Conservation (phyloP, 352 stramenopile species). For the Phytophthora tubulina region DNA sequence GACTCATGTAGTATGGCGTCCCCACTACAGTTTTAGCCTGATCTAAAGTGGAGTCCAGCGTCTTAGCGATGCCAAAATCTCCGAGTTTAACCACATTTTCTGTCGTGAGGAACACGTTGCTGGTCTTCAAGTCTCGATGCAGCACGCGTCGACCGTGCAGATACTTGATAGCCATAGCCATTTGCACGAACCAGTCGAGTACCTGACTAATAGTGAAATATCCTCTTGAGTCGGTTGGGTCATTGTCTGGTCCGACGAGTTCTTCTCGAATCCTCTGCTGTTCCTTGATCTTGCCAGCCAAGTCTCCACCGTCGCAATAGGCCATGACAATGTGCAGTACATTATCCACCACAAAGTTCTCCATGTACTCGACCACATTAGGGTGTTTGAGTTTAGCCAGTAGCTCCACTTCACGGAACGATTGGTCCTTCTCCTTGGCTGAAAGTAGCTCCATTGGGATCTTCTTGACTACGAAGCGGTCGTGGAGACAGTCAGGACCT, state of each 20-base stretch:
- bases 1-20: constrained; percentile 95
- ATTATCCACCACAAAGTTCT: constrained; percentile 86
- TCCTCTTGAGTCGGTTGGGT: constrained; percentile 30
- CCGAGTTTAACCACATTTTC: constrained; percentile 92
- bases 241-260: constrained; percentile 18
- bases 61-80: constrained; percentile 94
- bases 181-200: constrained; percentile 94
- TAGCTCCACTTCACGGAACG: constrained; percentile 90
- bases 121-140: constrained; percentile 95
- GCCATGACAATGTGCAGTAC: constrained; percentile 96
- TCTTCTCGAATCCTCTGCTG: constrained; percentile 51
- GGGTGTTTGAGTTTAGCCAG: constrained; percentile 92
- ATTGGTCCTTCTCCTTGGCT: constrained; percentile 80
- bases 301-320: constrained; percentile 94
- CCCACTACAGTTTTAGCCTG: constrained; percentile 92
- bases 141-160: constrained; percentile 93
- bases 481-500: constrained; percentile 39
- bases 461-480: constrained; percentile 86
- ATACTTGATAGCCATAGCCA: constrained; percentile 95
- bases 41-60: constrained; percentile 83
- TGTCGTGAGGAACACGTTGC: constrained; percentile 92
- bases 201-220: constrained; percentile 76
- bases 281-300: constrained; percentile 70
- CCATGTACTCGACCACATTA: constrained; percentile 96
- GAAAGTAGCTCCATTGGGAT: constrained; percentile 88